phyloP scores from a whole-genome alignment of 805 yeast species.

The Candida vartiovaarae region DNA sequence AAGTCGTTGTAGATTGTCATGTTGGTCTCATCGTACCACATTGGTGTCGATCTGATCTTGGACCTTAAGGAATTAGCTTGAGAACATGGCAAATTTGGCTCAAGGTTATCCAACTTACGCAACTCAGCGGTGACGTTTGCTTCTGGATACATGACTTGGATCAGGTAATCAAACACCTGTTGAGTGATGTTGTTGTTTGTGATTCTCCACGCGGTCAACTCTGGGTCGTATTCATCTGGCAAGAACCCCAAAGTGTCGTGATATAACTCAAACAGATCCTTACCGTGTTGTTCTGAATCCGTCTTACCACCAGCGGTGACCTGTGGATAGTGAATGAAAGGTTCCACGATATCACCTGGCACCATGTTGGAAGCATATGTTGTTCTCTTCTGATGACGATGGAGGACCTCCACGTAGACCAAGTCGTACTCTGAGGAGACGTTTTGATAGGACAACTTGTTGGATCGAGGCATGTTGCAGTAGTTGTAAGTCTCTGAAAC shows the following conservation, averaged over 20 bases:
- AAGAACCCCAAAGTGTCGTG: slow-evolving; percentile 27
- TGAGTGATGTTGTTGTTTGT: slow-evolving; percentile 34
- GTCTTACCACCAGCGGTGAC: slow-evolving; percentile 32
- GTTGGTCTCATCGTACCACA: slow-evolving; percentile 32
- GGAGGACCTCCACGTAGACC: slow-evolving; percentile 33
- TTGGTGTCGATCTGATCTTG: slow-evolving; percentile 22
- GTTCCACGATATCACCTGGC: slow-evolving; percentile 26
- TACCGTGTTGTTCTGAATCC: slow-evolving; percentile 35
- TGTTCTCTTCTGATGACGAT: slow-evolving; percentile 39
- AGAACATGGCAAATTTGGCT: slow-evolving; percentile 29
- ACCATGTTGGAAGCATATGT: slow-evolving; percentile 31
- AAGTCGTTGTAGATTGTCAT: slow-evolving; percentile 23
- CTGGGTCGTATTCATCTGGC: slow-evolving; percentile 29
- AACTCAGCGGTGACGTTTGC: slow-evolving; percentile 25
- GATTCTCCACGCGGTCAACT: slow-evolving; percentile 27
- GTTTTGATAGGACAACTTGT: slow-evolving; percentile 24
- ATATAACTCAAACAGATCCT: slow-evolving; percentile 31
- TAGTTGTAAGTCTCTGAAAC: slow-evolving; percentile 32
- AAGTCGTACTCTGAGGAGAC: slow-evolving; percentile 24
- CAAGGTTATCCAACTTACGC: slow-evolving; percentile 31
- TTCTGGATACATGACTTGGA: slow-evolving; percentile 32
- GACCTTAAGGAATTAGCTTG: slow-evolving; percentile 24
- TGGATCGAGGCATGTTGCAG: slow-evolving; percentile 40
- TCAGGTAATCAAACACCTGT: slow-evolving; percentile 32
- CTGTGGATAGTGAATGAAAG: slow-evolving; percentile 30